Base-by-base conservation (phyloP, 306 rosid species). In the Abrus precatorius region DNA sequence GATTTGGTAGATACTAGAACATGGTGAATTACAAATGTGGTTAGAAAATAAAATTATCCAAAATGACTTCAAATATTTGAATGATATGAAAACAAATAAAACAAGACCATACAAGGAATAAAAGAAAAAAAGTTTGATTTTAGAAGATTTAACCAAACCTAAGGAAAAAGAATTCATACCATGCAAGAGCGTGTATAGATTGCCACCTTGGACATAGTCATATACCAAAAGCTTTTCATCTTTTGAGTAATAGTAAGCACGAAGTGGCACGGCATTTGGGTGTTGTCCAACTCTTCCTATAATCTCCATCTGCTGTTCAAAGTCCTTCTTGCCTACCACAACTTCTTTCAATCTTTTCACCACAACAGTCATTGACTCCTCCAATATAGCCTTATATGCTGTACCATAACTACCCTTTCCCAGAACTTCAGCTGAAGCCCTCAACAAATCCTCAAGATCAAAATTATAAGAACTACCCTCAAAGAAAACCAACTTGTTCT, bases 401-500 rank as follows among this genome's bases (percentile, higher is more conserved):
- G 97, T 92, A 53, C 97, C 97, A 74, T 92, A 92, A 75, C 95
- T 91, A 62, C 97, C 95, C 80, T 92, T 92, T 80, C 97, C 97
- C 77, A 92, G 80, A 76, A 92, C 97, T 86, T 92, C 97, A 1
- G 97, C 97, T 2, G 97, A 92, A 69, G 97, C 97, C 70, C 97
- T 88, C 45, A 92, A 86, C 86, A 92, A 85, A 77, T 92, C 97
- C 61, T 92, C 97, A 43, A 92, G 97, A 84, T 92, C 97, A 81
- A 92, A 92, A 80, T 92, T 92, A 82, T 86, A 91, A 49, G 95
- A 90, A 85, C 95, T 91, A 1, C 97, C 97, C 84, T 91, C 97
- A 69, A 92, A 92, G 87, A 92, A 92, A 76, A 92, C 95, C 75
- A 92, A 78, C 83, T 92, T 92, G 85, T 92, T 92, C 78, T 92